A percentile compares a stretch with the other conserved stretches of the same genome.
These are phyloP conservation scores for Xylaria sp. DNA, from an alignment of 2,329 filamentous ascomycete species.

Conservation along the genomic window DNA sequence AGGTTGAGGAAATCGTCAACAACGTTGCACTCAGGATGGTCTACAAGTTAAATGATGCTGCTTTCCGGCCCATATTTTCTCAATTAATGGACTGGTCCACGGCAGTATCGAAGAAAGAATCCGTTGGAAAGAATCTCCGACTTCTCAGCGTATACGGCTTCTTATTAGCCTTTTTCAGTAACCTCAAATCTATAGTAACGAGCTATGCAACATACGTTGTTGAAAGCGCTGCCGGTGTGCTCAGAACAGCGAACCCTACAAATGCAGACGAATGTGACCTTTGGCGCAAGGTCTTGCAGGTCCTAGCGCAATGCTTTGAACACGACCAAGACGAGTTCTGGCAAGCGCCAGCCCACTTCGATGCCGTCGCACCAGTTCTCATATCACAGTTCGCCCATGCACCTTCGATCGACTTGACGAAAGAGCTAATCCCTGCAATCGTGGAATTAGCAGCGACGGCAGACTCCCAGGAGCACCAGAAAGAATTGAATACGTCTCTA, in stretches of 20 bases:
- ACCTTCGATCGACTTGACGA: constrained; percentile 54
- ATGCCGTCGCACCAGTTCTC: constrained; percentile 75
- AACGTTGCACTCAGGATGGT: constrained; percentile 87
- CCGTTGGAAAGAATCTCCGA: constrained; percentile 67
- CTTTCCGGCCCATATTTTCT: constrained; percentile 91
- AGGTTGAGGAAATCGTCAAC: constrained; percentile 74
- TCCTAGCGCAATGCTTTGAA: constrained; percentile 80
- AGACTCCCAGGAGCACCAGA: constrained; percentile 89
- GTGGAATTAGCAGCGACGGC: constrained; percentile 83
- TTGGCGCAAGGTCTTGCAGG: constrained; percentile 75
- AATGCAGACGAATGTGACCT: constrained; percentile 67
- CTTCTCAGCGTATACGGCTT: constrained; percentile 85
- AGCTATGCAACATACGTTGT: constrained; percentile 88
- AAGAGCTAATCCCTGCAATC: constrained; percentile 77
- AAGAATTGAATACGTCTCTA: constrained; percentile 83
- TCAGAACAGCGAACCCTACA: constrained; percentile 60
- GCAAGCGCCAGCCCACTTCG: constrained; percentile 91
- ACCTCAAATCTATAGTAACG: constrained; percentile 92
- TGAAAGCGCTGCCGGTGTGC: constrained; percentile 75
- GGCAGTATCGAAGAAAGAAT: constrained; percentile 71
- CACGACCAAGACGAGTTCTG: constrained; percentile 96
- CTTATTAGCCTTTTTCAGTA: constrained; percentile 81
- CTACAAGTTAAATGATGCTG: constrained; percentile 94
- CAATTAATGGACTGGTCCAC: constrained; percentile 85
- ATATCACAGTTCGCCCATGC: constrained; percentile 72